Conservation (phyloP, 257 asterid species). For the Forsythia suspensa region DNA sequence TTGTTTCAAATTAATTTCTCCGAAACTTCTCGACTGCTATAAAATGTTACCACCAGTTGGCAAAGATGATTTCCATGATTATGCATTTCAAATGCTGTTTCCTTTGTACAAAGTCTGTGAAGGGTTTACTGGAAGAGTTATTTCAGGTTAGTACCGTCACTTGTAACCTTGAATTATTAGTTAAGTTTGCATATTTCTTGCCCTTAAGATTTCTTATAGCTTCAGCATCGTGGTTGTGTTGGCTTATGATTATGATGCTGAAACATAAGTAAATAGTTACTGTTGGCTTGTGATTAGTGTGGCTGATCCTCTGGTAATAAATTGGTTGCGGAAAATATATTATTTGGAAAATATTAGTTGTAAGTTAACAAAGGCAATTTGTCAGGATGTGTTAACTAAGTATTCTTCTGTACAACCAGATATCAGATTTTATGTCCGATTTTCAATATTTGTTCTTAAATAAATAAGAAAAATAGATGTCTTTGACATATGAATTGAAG, state of each 20-base stretch:
- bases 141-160: conserved; percentile 54
- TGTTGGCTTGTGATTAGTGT: neutral
- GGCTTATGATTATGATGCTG: neutral
- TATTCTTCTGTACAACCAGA: neutral
- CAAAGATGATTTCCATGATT: conserved; percentile 47
- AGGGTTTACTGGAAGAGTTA: conserved; percentile 73
- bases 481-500: too few species aligned
- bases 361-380: too few species aligned
- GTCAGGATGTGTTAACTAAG: neutral
- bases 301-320: neutral
- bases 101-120: conserved; percentile 82
- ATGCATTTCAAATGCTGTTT: conserved; percentile 64
- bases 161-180: conserved; percentile 3
- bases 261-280: neutral
- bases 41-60: conserved; percentile 22
- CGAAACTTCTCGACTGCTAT: conserved; percentile 46
- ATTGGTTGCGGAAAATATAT: neutral
- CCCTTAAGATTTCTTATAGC: neutral
- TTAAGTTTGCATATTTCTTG: neutral
- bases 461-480: too few species aligned
- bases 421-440: neutral
- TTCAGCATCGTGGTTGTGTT: neutral
- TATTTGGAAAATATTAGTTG: neutral
- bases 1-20: conserved; percentile 66
- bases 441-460: too few species aligned